Conservation (phyloP, 164 flowering plant species). For the Piper betle region DNA sequence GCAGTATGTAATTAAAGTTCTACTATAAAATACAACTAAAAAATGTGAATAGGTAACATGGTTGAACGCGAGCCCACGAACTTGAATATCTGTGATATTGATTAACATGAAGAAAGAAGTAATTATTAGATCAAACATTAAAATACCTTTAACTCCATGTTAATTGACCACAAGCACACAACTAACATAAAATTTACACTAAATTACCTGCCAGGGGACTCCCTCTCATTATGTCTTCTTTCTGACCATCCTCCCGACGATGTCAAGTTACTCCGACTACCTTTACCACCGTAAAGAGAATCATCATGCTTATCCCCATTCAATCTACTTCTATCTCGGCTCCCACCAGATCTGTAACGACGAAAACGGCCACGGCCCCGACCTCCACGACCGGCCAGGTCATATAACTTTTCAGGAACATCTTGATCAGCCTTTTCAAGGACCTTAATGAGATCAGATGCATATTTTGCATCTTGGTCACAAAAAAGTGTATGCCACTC, state of each 20-base stretch:
- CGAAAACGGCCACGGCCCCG: constrained; percentile 27
- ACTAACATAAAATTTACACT: background rate
- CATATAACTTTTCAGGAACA: constrained; percentile 51
- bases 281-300: constrained; percentile 29
- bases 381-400: constrained; percentile 58
- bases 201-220: constrained; percentile 33
- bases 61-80: too few relatives aligned
- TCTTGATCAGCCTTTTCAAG: constrained; percentile 74
- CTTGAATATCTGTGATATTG: too few relatives aligned
- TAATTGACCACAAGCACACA: background rate
- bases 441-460: constrained; percentile 71
- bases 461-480: constrained; percentile 72
- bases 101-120: too few relatives aligned
- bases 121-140: too few relatives aligned
- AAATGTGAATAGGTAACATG: too few relatives aligned
- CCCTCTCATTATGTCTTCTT: constrained; percentile 20
- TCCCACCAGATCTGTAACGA: constrained; percentile 33
- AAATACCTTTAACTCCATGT: too few relatives aligned
- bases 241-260: constrained; percentile 24
- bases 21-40: too few relatives aligned
- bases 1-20: background rate
- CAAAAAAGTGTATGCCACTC: constrained; percentile 67
- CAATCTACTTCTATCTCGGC: constrained; percentile 31
- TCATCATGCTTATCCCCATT: constrained; percentile 25
- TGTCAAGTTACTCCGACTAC: constrained; percentile 24